A percentile compares a stretch with the other conserved stretches of the same genome.
Conservation (phyloP, 441 rosid genomes). For the Arabidopsis lyrata region DNA sequence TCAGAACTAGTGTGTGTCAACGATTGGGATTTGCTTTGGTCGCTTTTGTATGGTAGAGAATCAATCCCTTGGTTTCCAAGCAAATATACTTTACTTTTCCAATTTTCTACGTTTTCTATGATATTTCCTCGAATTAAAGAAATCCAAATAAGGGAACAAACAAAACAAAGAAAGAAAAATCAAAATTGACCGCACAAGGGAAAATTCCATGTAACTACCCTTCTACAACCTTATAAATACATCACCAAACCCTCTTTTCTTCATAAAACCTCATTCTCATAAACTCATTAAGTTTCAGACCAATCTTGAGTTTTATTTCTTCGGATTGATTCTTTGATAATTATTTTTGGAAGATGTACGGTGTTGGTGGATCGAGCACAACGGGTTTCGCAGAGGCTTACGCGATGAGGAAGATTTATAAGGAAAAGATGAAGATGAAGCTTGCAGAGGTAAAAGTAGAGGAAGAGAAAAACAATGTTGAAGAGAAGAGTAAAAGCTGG, state of each 20-base stretch:
- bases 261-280: neutral
- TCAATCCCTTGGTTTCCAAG: slow-evolving; percentile 31
- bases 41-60: slow-evolving; percentile 22
- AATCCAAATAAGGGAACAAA: neutral
- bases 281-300: slow-evolving; percentile 15
- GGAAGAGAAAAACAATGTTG: slow-evolving; percentile 23
- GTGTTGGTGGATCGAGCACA: slow-evolving; percentile 38
- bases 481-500: slow-evolving; percentile 1
- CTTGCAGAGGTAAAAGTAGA: slow-evolving; percentile 20
- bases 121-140: neutral
- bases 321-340: neutral
- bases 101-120: slow-evolving; percentile 14
- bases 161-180: neutral
- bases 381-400: slow-evolving; percentile 39
- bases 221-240: slow-evolving; percentile 22
- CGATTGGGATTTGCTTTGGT: neutral
- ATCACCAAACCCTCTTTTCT: neutral
- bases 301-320: neutral
- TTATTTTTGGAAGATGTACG: slow-evolving; percentile 20
- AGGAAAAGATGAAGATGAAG: slow-evolving; percentile 41
- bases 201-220: slow-evolving; percentile 12
- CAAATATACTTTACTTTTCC: slow-evolving; percentile 15
- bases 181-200: slow-evolving; percentile 14
- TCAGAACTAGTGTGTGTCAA: neutral
- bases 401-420: slow-evolving; percentile 35